phyloP scores from a whole-genome alignment of 2,329 filamentous ascomycete genomes.

The Cordyceps cateniannulata region DNA sequence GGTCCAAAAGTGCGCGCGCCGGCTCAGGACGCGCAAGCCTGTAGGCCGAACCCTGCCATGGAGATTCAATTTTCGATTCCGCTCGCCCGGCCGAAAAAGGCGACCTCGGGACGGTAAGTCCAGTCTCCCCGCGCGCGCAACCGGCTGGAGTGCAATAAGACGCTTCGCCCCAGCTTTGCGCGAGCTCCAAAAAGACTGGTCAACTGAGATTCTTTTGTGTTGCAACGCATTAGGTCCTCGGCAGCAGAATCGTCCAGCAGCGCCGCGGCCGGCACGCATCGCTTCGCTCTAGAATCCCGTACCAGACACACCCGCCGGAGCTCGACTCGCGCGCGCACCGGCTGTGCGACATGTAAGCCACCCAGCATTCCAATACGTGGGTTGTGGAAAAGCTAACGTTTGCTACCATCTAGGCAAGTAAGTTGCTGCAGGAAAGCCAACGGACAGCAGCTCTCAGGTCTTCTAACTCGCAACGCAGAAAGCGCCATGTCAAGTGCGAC shows the following conservation, averaged over 20 bases:
- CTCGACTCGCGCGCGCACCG: slow-evolving; percentile 31
- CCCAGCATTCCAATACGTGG: too few relatives aligned
- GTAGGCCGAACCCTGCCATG: slow-evolving; percentile 18
- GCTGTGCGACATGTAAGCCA: slow-evolving; percentile 30
- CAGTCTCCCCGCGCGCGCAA: not conserved
- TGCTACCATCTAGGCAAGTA: slow-evolving; percentile 15
- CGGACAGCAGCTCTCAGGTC: not conserved
- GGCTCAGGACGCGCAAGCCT: not conserved
- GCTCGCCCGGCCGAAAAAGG: slow-evolving; percentile 11
- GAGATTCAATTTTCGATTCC: slow-evolving; percentile 30
- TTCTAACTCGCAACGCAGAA: slow-evolving; percentile 19
- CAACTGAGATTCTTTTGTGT: not conserved
- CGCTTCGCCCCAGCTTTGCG: not conserved
- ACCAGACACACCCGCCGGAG: slow-evolving; percentile 32
- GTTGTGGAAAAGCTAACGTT: not conserved
- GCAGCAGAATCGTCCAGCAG: not conserved
- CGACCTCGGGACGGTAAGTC: slow-evolving; percentile 10
- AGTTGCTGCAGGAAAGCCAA: not conserved
- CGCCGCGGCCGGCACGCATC: slow-evolving; percentile 23
- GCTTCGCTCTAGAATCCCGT: slow-evolving; percentile 32
- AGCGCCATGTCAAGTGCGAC: slow-evolving; percentile 37
- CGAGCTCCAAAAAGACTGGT: too few relatives aligned
- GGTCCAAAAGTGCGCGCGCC: not conserved
- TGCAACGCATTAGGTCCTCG: not conserved
- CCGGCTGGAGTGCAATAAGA: not conserved